Base-by-base conservation (phyloP, 441 rosid species). In the Isatis lusitanica region DNA sequence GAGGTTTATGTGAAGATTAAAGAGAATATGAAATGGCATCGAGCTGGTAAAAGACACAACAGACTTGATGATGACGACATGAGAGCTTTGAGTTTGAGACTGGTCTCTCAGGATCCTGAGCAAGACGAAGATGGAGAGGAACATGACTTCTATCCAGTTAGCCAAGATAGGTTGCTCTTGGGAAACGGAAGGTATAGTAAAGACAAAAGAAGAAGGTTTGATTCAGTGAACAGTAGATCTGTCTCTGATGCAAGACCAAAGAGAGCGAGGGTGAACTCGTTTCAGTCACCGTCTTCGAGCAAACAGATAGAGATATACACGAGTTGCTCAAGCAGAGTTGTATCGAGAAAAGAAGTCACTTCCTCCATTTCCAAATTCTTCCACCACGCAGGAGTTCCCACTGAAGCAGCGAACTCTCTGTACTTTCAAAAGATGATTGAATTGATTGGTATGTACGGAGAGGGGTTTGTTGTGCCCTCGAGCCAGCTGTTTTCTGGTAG, bases 1-100 rank as follows among this genome's bases (percentile, higher is more conserved):
- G 97, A 92, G 67, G 96, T 91, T 50, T 95, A 85, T 83, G 83
- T 80, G 47, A 89, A 84, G 86, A 90, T 95, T 42, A 95, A 91
- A 82, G 99, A 95, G 82, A 90, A 90, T 66, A 91, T 95, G 97
- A 95, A 88, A 76, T 95, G 98, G 98, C 99, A 95, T 79, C 92
- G 98, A 38, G 86, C 94, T 58, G 98, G 97, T 51, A 88, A 86
- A 79, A 85, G 92, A 74, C 91, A 85, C 52, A 83, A 83, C 68
- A 85, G 82, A 65, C 89, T 88, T 63, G 96, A 87, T 53, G 92
- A 88, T 63, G 90, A 86, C 7, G 85, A 83, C 68, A n/a, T 65
- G 58, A 88, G 82, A 71, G 76, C 85, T 39, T 85, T 90, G 55
- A 81, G 75, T 30, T 79, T 85, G 76, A 78, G 74, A 79, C 76